These are phyloP conservation scores for Psilocybe subaeruginosa DNA, from an alignment of 768 basidiomycete genomes.

Conservation along the genomic window DNA sequence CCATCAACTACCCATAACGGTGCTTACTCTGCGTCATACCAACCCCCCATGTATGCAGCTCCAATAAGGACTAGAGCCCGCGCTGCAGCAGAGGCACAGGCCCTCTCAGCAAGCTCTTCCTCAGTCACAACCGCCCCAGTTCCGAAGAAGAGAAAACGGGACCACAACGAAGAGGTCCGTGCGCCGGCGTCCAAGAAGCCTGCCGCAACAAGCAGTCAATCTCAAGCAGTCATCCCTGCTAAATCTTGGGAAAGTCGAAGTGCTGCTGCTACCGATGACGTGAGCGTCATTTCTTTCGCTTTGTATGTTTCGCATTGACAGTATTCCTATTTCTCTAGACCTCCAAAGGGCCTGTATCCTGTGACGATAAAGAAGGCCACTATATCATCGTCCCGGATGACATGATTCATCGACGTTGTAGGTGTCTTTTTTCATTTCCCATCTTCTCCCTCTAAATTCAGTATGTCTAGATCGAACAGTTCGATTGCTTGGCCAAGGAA, in stretches of 20 bases:
- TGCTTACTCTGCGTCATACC: conserved; percentile 78
- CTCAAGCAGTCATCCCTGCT: conserved; percentile 49
- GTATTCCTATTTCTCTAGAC: conserved; percentile 45
- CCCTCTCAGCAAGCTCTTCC: conserved; percentile 69
- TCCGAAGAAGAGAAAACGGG: conserved; percentile 85
- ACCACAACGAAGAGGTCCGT: conserved; percentile 74
- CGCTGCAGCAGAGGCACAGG: conserved; percentile 85
- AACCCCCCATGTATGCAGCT: conserved; percentile 74
- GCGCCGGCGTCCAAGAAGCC: conserved; percentile 68
- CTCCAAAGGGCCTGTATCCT: conserved; percentile 69
- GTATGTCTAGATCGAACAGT: conserved; percentile 81
- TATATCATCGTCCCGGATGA: conserved; percentile 95
- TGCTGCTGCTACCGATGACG: conserved; percentile 68
- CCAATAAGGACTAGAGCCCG: conserved; percentile 85
- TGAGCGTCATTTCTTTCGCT: conserved; percentile 40
- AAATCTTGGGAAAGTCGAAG: conserved; percentile 73
- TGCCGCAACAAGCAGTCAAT: conserved; percentile 44
- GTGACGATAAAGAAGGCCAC: conserved; percentile 98
- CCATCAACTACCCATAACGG: conserved; percentile 73
- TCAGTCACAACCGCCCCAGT: conserved; percentile 68
- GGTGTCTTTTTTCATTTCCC: conserved; percentile 29
- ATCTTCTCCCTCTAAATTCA: conserved; percentile 18
- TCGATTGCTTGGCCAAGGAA: conserved; percentile 91
- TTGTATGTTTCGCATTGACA: conserved; percentile 20
- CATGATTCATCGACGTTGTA: conserved; percentile 85